Base-by-base conservation (phyloP, 169 alveolate genomes). In the Plasmodium billcollinsi region DNA sequence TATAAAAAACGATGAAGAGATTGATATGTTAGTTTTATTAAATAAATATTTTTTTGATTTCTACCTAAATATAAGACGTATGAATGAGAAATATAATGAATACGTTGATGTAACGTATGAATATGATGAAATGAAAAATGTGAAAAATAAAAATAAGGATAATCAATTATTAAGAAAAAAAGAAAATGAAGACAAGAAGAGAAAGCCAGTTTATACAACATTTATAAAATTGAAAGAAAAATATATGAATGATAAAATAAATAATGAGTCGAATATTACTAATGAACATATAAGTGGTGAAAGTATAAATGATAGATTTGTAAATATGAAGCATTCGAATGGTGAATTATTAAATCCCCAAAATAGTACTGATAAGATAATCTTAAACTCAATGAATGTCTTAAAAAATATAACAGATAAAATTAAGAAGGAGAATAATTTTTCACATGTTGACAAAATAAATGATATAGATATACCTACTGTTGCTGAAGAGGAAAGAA, bases 401-500 rank as follows among this genome's bases (percentile, higher is more conserved):
- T 58, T 78, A 45, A 78, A 67, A 50, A 76, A 78, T 66, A 66
- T 78, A 78, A 78, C 89, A 12, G 76, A 78, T 63, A 29, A 52
- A 66, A 58, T 78, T 63, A 78, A 78, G 59, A 33, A 43, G 33
- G 89, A 78, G 12, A 70, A 52, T 26, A 52, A 33, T 8, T 15
- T 50, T 21, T 20, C 15, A 70, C 15, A 78, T 21, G 24, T 65
- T 15, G 78, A 67, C 3, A 11, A 45, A 47, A 61, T 78, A 18
- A 33, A 78, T 70, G 63, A 47, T 54, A 47, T n/a, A 52, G 89
- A 78, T 78, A 7, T 50, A 20, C 72, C 78, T 6, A 78, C 63
- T 43, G 54, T 78, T 66, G 89, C 89, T 54, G 71, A 78, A 2
- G 80, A 78, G 49, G 89, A 78, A 61, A 65, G 89, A 66, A 78